A percentile compares a stretch with the other conserved stretches of the same genome.
Evolutionary conservation across 2,329 filamentous ascomycete genomes (phyloP).

Genomic region (Westerdykella ornata): DNA sequence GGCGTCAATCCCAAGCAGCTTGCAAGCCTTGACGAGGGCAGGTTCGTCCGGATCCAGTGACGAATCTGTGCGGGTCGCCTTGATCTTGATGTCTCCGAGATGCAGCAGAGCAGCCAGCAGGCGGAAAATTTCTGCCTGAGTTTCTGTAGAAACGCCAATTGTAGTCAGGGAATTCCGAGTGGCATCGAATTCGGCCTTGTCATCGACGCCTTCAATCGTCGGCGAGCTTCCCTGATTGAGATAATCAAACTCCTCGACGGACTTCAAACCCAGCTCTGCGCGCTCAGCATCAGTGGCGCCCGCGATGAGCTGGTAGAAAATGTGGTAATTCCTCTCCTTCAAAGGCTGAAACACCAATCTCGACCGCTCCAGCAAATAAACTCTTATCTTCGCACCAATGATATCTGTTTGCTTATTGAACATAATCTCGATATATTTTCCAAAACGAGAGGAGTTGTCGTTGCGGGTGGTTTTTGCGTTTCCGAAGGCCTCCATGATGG

Average conservation of each 20-base stretch:
- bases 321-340: constrained; percentile 97
- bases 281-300: constrained; percentile 81
- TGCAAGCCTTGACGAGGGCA: constrained; percentile 71
- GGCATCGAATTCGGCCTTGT: constrained; percentile 86
- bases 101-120: constrained; percentile 86
- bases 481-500: constrained; percentile 99
- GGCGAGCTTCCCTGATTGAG: constrained; percentile 91
- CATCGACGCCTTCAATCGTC: constrained; percentile 87
- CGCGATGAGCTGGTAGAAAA: constrained; percentile 95
- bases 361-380: constrained; percentile 90
- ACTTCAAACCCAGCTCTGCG: constrained; percentile 68
- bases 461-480: constrained; percentile 99
- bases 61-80: constrained; percentile 80
- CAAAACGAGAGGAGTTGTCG: constrained; percentile 97
- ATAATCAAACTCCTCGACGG: constrained; percentile 90
- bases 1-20: constrained; percentile 79
- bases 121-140: constrained; percentile 82
- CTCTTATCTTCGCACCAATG: constrained; percentile 94
- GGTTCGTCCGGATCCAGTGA: constrained; percentile 74
- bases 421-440: constrained; percentile 99
- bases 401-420: constrained; percentile 94
- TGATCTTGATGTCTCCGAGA: constrained; percentile 94
- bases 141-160: constrained; percentile 69
- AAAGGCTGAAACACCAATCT: constrained; percentile 94
- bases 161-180: constrained; percentile 80